These are phyloP conservation scores for Cytospora leucostoma DNA, from an alignment of 2,329 filamentous ascomycete genomes.

Conservation along the genomic window DNA sequence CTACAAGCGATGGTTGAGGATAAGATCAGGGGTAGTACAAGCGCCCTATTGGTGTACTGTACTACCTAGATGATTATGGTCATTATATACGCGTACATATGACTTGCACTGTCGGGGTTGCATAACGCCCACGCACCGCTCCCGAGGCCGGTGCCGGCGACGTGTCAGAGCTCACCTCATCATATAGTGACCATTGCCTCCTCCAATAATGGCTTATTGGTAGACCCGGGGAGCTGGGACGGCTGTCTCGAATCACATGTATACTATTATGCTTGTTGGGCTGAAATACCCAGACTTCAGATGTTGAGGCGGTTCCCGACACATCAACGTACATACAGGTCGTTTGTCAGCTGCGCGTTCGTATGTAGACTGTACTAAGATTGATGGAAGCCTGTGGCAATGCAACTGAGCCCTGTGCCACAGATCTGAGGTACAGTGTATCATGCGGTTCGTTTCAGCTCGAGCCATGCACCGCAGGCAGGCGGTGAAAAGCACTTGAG, in stretches of 20 bases:
- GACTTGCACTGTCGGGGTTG: too few species aligned
- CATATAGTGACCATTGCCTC: neutral
- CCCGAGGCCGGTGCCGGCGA: too few species aligned
- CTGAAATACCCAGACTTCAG: too few species aligned
- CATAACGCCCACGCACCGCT: too few species aligned
- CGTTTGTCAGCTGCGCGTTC: slow-evolving; percentile 9
- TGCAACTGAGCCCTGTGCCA: slow-evolving; percentile 9
- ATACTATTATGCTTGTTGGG: neutral
- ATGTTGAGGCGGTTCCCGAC: neutral
- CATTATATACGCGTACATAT: too few species aligned
- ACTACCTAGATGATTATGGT: too few species aligned
- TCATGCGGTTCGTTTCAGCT: slow-evolving; percentile 9
- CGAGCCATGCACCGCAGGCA: slow-evolving; percentile 1
- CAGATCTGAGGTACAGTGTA: neutral
- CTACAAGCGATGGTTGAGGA: neutral
- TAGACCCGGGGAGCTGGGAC: neutral
- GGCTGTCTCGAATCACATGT: neutral
- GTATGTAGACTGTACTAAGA: neutral
- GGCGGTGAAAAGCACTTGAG: slow-evolving; percentile 17
- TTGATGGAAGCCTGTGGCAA: neutral
- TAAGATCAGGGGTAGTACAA: neutral
- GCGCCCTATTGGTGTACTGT: too few species aligned
- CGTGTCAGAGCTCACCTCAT: neutral
- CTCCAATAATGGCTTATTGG: neutral
- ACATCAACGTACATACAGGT: neutral